Base-by-base conservation (phyloP, 2,329 filamentous ascomycete species). In the Curvularia sp. region DNA sequence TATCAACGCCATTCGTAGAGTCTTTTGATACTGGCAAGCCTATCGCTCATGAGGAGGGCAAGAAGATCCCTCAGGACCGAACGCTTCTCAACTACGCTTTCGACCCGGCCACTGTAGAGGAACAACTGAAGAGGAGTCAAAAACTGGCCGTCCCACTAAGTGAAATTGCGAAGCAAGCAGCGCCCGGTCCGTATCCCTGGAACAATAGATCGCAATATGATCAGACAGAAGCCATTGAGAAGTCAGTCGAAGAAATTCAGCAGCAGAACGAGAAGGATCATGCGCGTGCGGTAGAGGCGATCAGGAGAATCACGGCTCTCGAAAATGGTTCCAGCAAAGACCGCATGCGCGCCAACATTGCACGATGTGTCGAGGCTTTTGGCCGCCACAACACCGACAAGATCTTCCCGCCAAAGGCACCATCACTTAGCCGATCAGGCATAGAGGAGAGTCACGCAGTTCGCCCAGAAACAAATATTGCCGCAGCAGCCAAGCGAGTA, bases 321-420 rank as follows among this genome's bases (percentile, higher is more conserved):
- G 84, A 85, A 41, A 93, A 96, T 71, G 89, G 88, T 68, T 94
- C 86, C 76, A 88, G 86, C 66, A 89, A 90, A 77, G 92, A 97
- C 71, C 86, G 87, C 52, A 88, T 89, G 68, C 89, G 93, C 67
- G 87, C 91, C 73, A 97, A 97, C 75, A 89, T 94, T 67, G 85
- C 88, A 67, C 88, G 92, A 61, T 96, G 93, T 77, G 85, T 99
- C 65, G 86, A 93, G 60, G 89, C 87, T 2, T 97, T 99, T 72
- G 95, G 95, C 49, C 88, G 95, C 49, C 95, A 99, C 82, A 87
- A 89, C 68, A 99, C 95, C 1, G 95, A 99, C 77, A 70, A 77
- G 8, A 75, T 79, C 4, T 84, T 99, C 30, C 83, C 84, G 24
- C 87, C 87, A 0, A 90, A 88, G 75, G 77, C 77, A 12, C 69